Percentiles rank a stretch among this genome's conserved stretches.
Conservation (phyloP, 208 protist species). For the Tritrichomonas musculus region DNA sequence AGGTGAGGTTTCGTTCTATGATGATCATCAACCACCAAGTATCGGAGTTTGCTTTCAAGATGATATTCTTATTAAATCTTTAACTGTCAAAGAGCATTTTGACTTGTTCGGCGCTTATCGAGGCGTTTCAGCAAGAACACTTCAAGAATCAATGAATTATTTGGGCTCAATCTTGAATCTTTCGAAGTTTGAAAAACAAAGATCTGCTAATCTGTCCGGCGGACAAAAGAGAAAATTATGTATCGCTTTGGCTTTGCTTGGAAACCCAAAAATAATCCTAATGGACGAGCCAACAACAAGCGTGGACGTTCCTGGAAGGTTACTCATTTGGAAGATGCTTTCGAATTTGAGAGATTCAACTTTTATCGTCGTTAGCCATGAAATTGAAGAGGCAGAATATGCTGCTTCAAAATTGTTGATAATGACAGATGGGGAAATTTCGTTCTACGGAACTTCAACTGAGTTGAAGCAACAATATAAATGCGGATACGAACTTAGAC, state of each 20-base stretch:
- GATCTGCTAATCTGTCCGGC: not conserved
- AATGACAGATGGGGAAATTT: not conserved
- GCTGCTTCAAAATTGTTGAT: not conserved
- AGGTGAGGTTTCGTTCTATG: not conserved
- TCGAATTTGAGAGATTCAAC: not conserved
- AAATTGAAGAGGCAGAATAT: constrained; percentile 1
- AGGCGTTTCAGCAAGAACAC: not conserved
- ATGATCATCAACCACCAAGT: not conserved
- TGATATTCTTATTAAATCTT: not conserved
- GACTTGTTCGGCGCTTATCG: not conserved
- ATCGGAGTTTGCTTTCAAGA: not conserved
- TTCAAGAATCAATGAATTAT: not conserved
- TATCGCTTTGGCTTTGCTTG: not conserved
- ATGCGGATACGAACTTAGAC: not conserved
- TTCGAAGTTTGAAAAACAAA: not conserved
- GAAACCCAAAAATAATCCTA: not conserved
- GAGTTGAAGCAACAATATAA: not conserved
- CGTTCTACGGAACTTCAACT: not conserved
- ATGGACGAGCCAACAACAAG: constrained; percentile 9
- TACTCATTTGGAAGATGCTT: not conserved
- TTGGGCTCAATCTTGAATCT: not conserved
- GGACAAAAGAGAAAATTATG: not conserved
- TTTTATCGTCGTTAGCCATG: not conserved
- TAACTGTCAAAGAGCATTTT: not conserved
- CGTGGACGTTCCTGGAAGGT: not conserved